These are phyloP conservation scores for Anthracocystis walkeri DNA, from an alignment of 1,284 basidiomycete species.

Conservation along the genomic window DNA sequence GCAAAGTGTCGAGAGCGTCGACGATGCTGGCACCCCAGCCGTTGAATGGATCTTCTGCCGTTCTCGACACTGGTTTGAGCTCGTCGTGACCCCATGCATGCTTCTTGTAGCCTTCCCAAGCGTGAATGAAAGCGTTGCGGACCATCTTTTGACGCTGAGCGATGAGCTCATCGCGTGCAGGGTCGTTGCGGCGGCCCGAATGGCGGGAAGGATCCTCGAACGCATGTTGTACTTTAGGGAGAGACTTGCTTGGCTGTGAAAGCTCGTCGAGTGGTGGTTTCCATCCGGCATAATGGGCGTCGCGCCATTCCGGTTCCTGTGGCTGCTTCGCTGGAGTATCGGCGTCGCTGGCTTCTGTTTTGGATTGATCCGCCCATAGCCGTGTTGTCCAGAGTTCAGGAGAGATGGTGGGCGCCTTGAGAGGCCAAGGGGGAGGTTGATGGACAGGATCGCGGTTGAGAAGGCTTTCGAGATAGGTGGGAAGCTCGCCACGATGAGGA, in stretches of 20 bases:
- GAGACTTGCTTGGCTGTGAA: conserved; percentile 9
- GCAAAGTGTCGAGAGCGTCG: conserved; percentile 81
- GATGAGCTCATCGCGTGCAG: conserved; percentile 50
- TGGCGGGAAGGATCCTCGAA: conserved; percentile 53
- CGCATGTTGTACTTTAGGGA: conserved; percentile 56
- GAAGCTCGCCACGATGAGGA: conserved; percentile 58
- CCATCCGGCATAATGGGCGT: conserved; percentile 54
- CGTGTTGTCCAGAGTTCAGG: conserved; percentile 34
- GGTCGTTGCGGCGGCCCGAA: conserved; percentile 52
- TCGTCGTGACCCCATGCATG: conserved; percentile 76
- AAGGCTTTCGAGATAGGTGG: conserved; percentile 30
- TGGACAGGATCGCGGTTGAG: conserved; percentile 47
- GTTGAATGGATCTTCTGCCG: conserved; percentile 64
- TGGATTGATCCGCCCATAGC: conserved; percentile 55
- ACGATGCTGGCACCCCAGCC: conserved; percentile 87
- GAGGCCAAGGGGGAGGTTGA: conserved; percentile 44
- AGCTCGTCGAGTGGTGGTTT: conserved; percentile 56
- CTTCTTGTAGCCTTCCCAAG: conserved; percentile 74
- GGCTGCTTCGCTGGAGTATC: conserved; percentile 49
- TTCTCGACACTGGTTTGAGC: conserved; percentile 71
- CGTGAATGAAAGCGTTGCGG: conserved; percentile 74
- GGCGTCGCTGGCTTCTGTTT: conserved; percentile 53
- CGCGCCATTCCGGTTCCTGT: conserved; percentile 55
- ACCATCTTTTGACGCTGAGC: conserved; percentile 70
- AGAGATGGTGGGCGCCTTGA: conserved; percentile 40